phyloP scores from a whole-genome alignment of 441 rosid genomes.

The Geranium incanum region DNA sequence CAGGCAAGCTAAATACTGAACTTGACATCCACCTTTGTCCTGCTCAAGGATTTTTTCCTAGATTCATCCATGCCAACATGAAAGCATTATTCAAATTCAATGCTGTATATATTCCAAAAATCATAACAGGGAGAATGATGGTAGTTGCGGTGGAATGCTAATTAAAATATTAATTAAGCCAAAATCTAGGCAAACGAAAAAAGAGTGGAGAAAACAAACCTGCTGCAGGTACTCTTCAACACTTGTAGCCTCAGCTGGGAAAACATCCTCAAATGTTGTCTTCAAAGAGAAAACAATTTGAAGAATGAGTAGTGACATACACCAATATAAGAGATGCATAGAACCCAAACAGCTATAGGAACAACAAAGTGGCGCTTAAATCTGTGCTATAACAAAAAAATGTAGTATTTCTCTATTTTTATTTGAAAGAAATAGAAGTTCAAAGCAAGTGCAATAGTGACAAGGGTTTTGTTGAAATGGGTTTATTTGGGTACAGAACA shows the following conservation, averaged over 20 bases:
- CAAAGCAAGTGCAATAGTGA: constrained; percentile 2
- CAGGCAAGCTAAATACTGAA: background rate
- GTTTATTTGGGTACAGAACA: background rate
- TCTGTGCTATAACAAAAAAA: too few species aligned
- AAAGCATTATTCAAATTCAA: background rate
- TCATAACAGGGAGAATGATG: background rate
- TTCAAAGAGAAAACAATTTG: constrained; percentile 20
- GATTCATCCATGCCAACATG: background rate
- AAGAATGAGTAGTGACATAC: constrained; percentile 17
- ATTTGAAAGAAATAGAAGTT: background rate
- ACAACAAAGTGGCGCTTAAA: background rate
- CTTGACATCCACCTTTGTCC: background rate
- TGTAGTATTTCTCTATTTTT: background rate
- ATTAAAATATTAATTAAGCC: background rate
- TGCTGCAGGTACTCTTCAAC: constrained; percentile 93
- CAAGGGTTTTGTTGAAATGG: background rate
- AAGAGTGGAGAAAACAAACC: constrained; percentile 33
- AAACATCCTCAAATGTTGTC: constrained; percentile 95
- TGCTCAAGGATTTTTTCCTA: background rate
- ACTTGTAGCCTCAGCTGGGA: constrained; percentile 89
- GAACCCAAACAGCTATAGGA: constrained; percentile 4
- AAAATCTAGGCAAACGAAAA: background rate
- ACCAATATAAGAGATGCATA: constrained; percentile 5
- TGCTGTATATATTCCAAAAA: background rate
- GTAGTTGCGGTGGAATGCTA: background rate